Evolutionary conservation across 176 grass and related monocot species (phyloP), one percentile per base, ranked within the genome.

Genomic region (Oryza officinalis): DNA sequence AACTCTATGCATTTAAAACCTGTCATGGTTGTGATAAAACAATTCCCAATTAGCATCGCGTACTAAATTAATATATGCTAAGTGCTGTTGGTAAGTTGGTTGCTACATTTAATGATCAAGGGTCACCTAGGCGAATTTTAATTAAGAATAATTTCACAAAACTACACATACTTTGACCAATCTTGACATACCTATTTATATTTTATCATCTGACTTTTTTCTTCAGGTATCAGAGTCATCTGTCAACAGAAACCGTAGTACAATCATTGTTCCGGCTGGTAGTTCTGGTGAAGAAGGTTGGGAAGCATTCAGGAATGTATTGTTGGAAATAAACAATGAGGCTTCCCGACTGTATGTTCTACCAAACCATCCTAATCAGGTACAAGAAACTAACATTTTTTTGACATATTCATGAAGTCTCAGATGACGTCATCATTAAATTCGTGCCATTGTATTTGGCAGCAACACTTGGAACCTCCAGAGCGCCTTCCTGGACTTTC

Each of bases 241-340:
- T 3, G 93, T 96, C 80, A 99, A 96, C 44, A 92, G 96, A 80
- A 99, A 99, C 77, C 93, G 96, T 60, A 99, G 96, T 71, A 99
- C 96, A 17, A 99, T 99, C 57, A 96, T 94, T 80, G 85, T 99
- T 86, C 96, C 96, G 0, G 96, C 96, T 68, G 93, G 96, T 71
- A 99, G 91, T 86, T 90, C 96, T 78, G 89, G 93, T 41, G 96
- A 99, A 92, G 96, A 99, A 86, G 96, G 96, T 57, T 99, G 96
- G 96, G 91, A 93, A 90, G 85, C 93, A 78, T 99, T 99, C 79
- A 94, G 96, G 69, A 96, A 90, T 88, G 84, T 99, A 65, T 84
- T 99, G 49, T 63, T 93, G 45, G 96, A 99, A 71, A 95, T 99
- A 74, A 95, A 96, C 86, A 90, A 92, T 63, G 96, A 91, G 20